These are phyloP conservation scores for Cyberlindnera petersonii DNA, from an alignment of 805 yeast species.

Conservation along the genomic window DNA sequence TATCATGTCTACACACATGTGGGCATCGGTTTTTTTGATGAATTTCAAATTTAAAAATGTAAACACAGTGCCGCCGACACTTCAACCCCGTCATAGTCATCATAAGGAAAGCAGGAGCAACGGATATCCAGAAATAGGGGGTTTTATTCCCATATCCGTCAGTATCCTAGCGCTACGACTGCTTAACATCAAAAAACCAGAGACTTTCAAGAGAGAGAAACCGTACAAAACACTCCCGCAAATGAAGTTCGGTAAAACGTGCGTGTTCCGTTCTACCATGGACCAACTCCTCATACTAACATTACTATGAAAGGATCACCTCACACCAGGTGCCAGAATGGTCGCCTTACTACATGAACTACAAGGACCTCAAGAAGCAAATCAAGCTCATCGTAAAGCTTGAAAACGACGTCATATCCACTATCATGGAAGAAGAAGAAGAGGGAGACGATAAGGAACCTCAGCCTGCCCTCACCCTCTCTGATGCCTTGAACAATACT, in stretches of 20 bases:
- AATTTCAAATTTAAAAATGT: no score
- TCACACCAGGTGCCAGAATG: constrained; percentile 94
- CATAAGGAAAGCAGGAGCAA: no score
- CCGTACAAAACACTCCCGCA: neutral
- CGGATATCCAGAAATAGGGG: no score
- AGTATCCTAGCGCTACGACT: no score
- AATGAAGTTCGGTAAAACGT: constrained; percentile 28
- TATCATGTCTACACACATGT: no score
- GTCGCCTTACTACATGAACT: constrained; percentile 74
- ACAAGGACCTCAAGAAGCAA: constrained; percentile 76
- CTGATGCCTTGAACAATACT: constrained; percentile 37
- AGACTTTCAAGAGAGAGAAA: no score
- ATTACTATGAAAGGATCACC: constrained; percentile 36
- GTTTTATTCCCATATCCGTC: no score
- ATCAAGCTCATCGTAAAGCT: constrained; percentile 59
- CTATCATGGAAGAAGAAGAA: constrained; percentile 18
- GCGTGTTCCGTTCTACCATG: constrained; percentile 2
- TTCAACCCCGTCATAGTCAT: no score
- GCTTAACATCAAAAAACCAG: no score
- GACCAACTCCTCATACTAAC: no score
- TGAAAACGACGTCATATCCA: constrained; percentile 32
- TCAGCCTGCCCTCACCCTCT: constrained; percentile 9
- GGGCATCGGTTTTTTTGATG: no score
- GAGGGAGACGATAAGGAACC: constrained; percentile 11
- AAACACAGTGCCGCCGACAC: no score